phyloP scores from a whole-genome alignment of 495 filamentous ascomycete genomes.

The Xylaria nigripes region DNA sequence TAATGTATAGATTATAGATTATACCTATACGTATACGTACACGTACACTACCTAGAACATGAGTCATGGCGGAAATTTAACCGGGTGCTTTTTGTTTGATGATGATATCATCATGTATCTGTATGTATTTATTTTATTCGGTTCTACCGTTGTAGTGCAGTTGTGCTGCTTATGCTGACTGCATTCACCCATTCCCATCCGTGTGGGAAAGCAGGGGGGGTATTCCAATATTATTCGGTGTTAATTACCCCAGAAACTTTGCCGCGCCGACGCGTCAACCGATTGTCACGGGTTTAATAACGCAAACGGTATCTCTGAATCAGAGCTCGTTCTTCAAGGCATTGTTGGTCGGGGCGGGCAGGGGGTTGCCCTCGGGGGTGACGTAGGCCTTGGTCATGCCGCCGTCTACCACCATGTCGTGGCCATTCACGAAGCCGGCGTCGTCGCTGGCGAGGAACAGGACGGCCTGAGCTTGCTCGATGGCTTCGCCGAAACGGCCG shows the following conservation, averaged over 20 bases:
- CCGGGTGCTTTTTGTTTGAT: too few species aligned
- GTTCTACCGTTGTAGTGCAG: background rate
- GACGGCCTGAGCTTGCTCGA: constrained; percentile 92
- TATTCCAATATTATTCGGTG: background rate
- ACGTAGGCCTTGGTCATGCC: constrained; percentile 96
- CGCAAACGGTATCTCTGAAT: background rate
- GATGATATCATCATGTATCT: background rate
- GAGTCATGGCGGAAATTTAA: background rate
- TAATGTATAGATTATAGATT: too few species aligned
- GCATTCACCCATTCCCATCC: background rate
- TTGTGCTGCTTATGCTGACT: background rate
- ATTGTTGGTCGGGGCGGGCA: constrained; percentile 64
- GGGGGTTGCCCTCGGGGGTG: constrained; percentile 74
- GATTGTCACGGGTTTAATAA: too few species aligned
- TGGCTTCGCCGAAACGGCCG: constrained; percentile 90
- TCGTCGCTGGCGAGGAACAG: constrained; percentile 93
- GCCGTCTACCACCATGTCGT: constrained; percentile 93
- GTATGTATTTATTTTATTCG: background rate
- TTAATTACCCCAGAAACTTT: background rate
- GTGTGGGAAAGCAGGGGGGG: background rate
- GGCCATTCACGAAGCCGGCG: constrained; percentile 83
- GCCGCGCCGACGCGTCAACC: too few species aligned
- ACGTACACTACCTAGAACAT: too few species aligned
- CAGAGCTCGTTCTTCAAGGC: constrained; percentile 32
- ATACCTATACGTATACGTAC: too few species aligned